phyloP scores from a whole-genome alignment of 2,329 filamentous ascomycete species.

The Talaromyces islandicus region DNA sequence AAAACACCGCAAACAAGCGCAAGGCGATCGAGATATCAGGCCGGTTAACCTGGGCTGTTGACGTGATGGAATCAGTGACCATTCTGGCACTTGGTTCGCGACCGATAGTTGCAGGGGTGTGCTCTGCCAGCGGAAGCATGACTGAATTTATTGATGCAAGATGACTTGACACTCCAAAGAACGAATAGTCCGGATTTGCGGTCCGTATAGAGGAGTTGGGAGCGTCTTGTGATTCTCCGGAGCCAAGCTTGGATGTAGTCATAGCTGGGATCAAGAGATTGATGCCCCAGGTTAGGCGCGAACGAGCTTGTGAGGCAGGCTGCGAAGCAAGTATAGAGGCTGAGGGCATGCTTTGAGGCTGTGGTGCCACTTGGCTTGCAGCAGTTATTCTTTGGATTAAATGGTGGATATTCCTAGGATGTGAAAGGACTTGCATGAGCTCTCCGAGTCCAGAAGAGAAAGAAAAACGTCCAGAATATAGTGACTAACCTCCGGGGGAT shows the following conservation, averaged over 20 bases:
- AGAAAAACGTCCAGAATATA: background rate
- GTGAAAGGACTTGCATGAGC: background rate
- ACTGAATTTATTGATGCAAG: slow-evolving; percentile 3
- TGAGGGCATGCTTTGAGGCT: too few relatives aligned
- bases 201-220: slow-evolving; percentile 1
- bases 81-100: background rate
- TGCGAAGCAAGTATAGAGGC: background rate
- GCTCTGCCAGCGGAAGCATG: background rate
- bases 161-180: slow-evolving; percentile 2
- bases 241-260: too few relatives aligned
- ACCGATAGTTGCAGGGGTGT: background rate
- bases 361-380: background rate
- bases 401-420: slow-evolving; percentile 1
- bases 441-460: background rate
- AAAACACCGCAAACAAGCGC: slow-evolving; percentile 1
- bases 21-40: slow-evolving; percentile 1
- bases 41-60: background rate
- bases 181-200: background rate
- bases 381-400: slow-evolving; percentile 2
- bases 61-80: background rate
- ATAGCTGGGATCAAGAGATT: slow-evolving; percentile 3
- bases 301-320: background rate
- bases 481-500: background rate
- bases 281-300: background rate
- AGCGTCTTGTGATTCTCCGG: background rate